Conservation (phyloP, 164 flowering plant species). For the Annona squamosa region DNA sequence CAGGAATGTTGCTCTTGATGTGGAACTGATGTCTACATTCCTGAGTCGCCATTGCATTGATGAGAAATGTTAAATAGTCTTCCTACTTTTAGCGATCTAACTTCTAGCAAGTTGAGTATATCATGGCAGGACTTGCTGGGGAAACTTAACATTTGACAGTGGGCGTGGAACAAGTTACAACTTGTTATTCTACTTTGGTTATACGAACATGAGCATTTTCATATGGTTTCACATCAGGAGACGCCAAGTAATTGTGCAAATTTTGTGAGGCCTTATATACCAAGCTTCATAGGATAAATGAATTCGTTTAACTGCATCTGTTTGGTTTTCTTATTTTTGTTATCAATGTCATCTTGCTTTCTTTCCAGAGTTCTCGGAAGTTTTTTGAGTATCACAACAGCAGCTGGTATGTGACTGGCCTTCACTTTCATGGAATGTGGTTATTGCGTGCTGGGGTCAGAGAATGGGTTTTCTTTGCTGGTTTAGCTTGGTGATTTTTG, state of each 20-base stretch:
- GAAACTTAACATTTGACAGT: conserved; percentile 28
- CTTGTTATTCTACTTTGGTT: neutral
- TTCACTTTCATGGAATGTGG: too few relatives aligned
- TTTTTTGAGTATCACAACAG: too few relatives aligned
- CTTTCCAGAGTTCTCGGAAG: neutral
- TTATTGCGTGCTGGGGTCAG: too few relatives aligned
- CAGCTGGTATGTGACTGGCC: too few relatives aligned
- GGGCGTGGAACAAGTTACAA: conserved; percentile 16
- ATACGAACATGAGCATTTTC: neutral
- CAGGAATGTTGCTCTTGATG: conserved; percentile 41
- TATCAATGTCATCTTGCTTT: neutral
- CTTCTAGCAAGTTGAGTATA: conserved; percentile 19
- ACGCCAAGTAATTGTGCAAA: neutral
- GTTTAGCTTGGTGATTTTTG: too few relatives aligned
- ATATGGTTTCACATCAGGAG: neutral
- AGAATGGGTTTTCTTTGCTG: too few relatives aligned
- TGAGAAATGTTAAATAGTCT: conserved; percentile 28
- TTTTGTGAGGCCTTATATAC: neutral
- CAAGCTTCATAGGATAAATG: neutral
- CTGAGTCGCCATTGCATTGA: conserved; percentile 36
- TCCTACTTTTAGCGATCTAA: conserved; percentile 38
- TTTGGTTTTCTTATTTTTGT: too few relatives aligned
- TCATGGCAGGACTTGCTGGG: conserved; percentile 40
- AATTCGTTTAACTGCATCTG: neutral
- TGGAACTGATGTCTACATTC: conserved; percentile 36